Evolutionary conservation across 1,139 yeast species (phyloP), one percentile per base, ranked within the genome.

Genomic region (Scheffersomyces cryptocercus): DNA sequence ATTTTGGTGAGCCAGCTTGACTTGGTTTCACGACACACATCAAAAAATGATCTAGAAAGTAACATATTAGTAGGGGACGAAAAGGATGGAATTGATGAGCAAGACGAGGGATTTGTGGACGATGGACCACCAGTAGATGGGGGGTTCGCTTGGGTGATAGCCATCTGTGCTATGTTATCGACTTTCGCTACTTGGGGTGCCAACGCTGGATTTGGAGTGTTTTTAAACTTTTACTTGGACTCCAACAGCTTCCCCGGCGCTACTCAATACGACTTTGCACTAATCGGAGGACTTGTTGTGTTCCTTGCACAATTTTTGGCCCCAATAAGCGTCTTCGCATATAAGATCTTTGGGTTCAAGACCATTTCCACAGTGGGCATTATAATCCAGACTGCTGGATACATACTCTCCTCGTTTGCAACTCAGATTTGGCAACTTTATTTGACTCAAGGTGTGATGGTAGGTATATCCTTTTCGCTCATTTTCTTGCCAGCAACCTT

Each of bases 141-240:
- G 24, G 88, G 88, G 1, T 77, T 77, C 49, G 89, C 88, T 1
- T 86, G 93, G 90, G 77, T 83, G 6, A 75, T 83, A 42, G 81
- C 84, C 0, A 43, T 76, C 2, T 77, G 85, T 51, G 79, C 79
- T 0, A 69, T 79, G 59, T 55, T 76, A 38, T 59, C 70, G 24
- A 59, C 65, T 28, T 70, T 82, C 38, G 75, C 81, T 28, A 79
- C 90, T 1, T 87, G 95, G 95, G 95, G 95, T 16, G 71, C 83
- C 37, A 84, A 83, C 55, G 79, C 88, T 4, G 77, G 81, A 0
- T 87, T 75, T 55, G 91, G 93, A 39, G 85, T 87, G 3, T 85
- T 80, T 53, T 64, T 87, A 30, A 75, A 80, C 31, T 82, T 70
- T 55, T 87, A 83, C 56, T 57, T 82, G 20, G 58, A 68, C 12